Base-by-base conservation (phyloP, 345 rosid species). In the Arabis alpina region DNA sequence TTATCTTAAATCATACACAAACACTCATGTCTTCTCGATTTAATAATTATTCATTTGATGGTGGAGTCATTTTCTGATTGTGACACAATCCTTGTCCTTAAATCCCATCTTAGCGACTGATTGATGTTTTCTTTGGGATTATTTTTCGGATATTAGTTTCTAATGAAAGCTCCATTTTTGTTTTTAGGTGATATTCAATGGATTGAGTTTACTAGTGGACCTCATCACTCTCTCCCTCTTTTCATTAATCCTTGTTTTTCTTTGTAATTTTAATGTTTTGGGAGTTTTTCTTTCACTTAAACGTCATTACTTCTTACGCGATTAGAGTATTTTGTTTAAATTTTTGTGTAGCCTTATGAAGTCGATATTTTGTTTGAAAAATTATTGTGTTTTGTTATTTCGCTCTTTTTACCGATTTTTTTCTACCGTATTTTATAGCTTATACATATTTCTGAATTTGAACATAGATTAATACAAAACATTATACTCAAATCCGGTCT, bases 81-180 rank as follows among this genome's bases (percentile, higher is more conserved):
- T 55, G 65, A 73, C 59, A 56, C 54, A 67, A 34, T 43, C 42
- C 73, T 75, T 68, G 69, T 75, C 78, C 69, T 68, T 0, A 13
- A 53, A 45, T 61, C 69, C 25, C 64, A 67, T 67, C 64, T 74
- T 28, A 60, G 39, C 27, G 48, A 43, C 54, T 68, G 69, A 54
- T 75, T 67, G 69, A 45, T 52, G 52, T 3, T 45, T 61, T 11
- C 3, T 42, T 14, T 44, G 3, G 12, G 68, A 44, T 60, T 34
- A 66, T 74, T 51, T 55, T 61, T 74, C 59, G 54, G 45, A 56
- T 64, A 37, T 39, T 58, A 30, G 8, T 1, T 45, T 51, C 7
- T 67, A 1, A 12, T 53, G 52, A 45, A 37, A 61, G 54, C 54
- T 65, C 28, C 45, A 13, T 66, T 34, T 36, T 19, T 16, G 40